Evolutionary conservation across 2,329 filamentous ascomycete genomes (phyloP).

Genomic region (Nakataea oryzae): DNA sequence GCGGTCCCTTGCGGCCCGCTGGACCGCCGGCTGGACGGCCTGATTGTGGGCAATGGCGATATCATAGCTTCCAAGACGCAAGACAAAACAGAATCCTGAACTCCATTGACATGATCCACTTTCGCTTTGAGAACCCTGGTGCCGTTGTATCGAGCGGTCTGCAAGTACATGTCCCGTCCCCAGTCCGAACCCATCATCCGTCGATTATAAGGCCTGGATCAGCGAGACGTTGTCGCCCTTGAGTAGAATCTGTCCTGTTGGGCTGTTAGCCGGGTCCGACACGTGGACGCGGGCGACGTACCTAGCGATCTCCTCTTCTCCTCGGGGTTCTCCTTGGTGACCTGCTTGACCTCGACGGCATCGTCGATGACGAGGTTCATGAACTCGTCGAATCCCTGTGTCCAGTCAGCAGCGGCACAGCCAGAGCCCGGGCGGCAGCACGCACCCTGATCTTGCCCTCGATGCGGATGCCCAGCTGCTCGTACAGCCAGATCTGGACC

Average conservation of each 20-base stretch:
- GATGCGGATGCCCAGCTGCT: conserved; percentile 88
- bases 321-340: conserved; percentile 66
- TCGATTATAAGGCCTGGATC: conserved; percentile 45
- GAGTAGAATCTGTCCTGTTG: conserved; percentile 67
- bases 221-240: conserved; percentile 84
- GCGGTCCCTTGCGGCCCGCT: conserved; percentile 63
- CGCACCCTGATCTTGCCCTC: conserved; percentile 90
- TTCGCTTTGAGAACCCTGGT: too few relatives aligned
- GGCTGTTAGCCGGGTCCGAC: not conserved
- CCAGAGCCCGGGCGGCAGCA: not conserved
- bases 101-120: too few relatives aligned
- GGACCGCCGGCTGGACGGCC: conserved; percentile 71
- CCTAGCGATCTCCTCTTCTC: conserved; percentile 72
- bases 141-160: too few relatives aligned
- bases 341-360: conserved; percentile 79
- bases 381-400: conserved; percentile 93
- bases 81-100: too few relatives aligned
- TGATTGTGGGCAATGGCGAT: conserved; percentile 62
- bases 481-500: conserved; percentile 93
- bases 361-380: conserved; percentile 95
- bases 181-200: not conserved
- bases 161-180: too few relatives aligned
- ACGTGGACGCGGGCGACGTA: conserved; percentile 27
- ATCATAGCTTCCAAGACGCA: conserved; percentile 24
- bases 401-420: not conserved